Evolutionary conservation across 2,329 filamentous ascomycete genomes (phyloP), one percentile per base, ranked within the genome.

Genomic region (Fusarium secorum): DNA sequence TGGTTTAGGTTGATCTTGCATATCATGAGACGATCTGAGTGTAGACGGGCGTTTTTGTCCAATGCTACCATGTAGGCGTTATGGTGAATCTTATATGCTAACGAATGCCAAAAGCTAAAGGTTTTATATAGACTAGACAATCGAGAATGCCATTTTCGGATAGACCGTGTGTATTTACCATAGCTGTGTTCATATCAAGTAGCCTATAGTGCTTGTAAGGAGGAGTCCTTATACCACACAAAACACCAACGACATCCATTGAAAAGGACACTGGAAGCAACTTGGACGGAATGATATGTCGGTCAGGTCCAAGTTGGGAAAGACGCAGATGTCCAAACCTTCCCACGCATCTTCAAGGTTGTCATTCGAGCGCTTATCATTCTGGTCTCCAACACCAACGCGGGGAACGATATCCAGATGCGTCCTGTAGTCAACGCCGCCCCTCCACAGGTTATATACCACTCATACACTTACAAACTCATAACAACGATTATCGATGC

Each of bases 311-410:
- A 33, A 33, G 41, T 32, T n/a, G 8, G 30, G 20, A 18, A 22
- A n/a, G 39, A 36, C 32, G n/a, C 35, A 30, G 35, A 48, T 52
- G 32, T 33, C 38, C 28, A n/a, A 41, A 13, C 35, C 20, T 30
- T 38, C 22, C 22, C 22, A 22, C 20, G 22, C 22, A 49, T 39
- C 33, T 41, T 46, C 22, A 35, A 22, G 20, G 28, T 46, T 59
- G 39, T 48, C 33, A 66, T 66, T 66, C 39, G 30, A 48, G 35
- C 39, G 45, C 46, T 48, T 64, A 42, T 22, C 17, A 54, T 54
- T 28, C 35, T 42, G 17, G 17, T 63, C 26, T 22, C 60, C 38
- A 28, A 64, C 38, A 38, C 36, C 20, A 44, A 36, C 39, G 33
- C 24, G 28, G 38, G 45, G 38, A 46, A 26, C 49, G 22, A 22